A percentile compares a stretch with the other conserved stretches of the same genome.
These are phyloP conservation scores for Blastobotrys robertii DNA, from an alignment of 805 yeast genomes.

Conservation along the genomic window DNA sequence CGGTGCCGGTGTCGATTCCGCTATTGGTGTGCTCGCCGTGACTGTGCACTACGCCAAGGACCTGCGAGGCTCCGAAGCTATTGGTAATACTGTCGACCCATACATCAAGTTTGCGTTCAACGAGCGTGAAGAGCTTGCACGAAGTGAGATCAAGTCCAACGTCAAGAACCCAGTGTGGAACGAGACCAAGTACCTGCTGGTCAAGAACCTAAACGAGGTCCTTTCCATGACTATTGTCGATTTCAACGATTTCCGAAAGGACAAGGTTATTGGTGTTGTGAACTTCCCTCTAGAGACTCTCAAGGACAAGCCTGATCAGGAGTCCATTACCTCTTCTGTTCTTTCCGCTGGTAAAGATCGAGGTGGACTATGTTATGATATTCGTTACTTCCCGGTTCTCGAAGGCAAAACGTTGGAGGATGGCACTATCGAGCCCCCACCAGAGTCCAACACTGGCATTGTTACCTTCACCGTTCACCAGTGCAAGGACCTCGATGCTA, in stretches of 20 bases:
- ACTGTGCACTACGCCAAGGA: slow-evolving; percentile 56
- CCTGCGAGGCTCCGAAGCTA: slow-evolving; percentile 54
- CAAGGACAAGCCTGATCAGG: slow-evolving; percentile 36
- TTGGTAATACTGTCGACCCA: slow-evolving; percentile 84
- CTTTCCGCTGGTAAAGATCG: slow-evolving; percentile 76
- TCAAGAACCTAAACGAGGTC: slow-evolving; percentile 75
- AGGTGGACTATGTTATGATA: slow-evolving; percentile 63
- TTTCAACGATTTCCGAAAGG: slow-evolving; percentile 67
- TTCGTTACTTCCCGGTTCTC: slow-evolving; percentile 69
- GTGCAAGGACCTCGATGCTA: slow-evolving; percentile 44
- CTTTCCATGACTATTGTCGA: slow-evolving; percentile 62
- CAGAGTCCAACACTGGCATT: slow-evolving; percentile 91
- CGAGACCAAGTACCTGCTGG: slow-evolving; percentile 61
- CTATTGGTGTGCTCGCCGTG: slow-evolving; percentile 78
- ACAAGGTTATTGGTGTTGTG: slow-evolving; percentile 68
- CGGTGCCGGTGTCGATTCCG: slow-evolving; percentile 67
- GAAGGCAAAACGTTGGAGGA: slow-evolving; percentile 45
- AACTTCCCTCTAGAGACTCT: slow-evolving; percentile 65
- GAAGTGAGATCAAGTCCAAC: slow-evolving; percentile 58
- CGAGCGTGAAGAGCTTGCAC: slow-evolving; percentile 44
- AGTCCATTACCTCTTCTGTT: slow-evolving; percentile 45
- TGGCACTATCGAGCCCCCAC: slow-evolving; percentile 77
- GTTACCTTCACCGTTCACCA: slow-evolving; percentile 56
- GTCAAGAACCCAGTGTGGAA: slow-evolving; percentile 75
- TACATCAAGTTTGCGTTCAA: slow-evolving; percentile 65